Evolutionary conservation across 371 early-diverging fungal genomes (phyloP).

Genomic region (Smittium culicis): DNA sequence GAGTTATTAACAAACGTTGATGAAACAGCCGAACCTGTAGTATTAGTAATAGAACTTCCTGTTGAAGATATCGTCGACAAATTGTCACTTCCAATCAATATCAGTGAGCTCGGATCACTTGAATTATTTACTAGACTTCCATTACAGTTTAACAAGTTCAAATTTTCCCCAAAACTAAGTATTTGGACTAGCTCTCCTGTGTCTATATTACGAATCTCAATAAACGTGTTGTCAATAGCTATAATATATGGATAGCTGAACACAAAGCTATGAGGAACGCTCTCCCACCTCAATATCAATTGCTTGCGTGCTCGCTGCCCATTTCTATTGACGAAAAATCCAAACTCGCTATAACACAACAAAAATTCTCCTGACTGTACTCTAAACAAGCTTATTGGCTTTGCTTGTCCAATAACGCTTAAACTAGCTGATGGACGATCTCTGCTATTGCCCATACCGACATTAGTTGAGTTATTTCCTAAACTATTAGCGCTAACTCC

Average conservation of each 20-base stretch:
- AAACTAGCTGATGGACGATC: no score
- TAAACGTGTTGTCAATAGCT: constrained; percentile 76
- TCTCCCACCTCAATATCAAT: constrained; percentile 66
- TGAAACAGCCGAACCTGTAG: no score
- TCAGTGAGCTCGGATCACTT: no score
- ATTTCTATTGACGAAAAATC: constrained; percentile 73
- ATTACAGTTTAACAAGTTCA: no score
- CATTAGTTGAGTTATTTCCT: neutral
- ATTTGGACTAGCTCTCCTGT: constrained; percentile 38
- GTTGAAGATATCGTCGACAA: no score
- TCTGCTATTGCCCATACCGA: no score
- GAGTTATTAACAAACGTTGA: no score
- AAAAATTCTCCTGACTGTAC: constrained; percentile 59
- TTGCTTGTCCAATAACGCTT: constrained; percentile 13
- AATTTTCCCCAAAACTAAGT: constrained; percentile 28
- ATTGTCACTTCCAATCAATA: no score
- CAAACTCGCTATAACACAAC: constrained; percentile 83
- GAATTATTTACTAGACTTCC: no score
- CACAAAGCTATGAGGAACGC: constrained; percentile 50
- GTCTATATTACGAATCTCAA: constrained; percentile 75
- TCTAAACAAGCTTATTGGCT: constrained; percentile 71
- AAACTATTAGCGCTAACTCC: neutral
- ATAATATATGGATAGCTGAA: constrained; percentile 67
- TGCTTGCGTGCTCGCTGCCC: constrained; percentile 59
- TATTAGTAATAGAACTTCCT: no score